Conservation (phyloP, 495 filamentous ascomycete species). For the Aspergillus heteromorphus region DNA sequence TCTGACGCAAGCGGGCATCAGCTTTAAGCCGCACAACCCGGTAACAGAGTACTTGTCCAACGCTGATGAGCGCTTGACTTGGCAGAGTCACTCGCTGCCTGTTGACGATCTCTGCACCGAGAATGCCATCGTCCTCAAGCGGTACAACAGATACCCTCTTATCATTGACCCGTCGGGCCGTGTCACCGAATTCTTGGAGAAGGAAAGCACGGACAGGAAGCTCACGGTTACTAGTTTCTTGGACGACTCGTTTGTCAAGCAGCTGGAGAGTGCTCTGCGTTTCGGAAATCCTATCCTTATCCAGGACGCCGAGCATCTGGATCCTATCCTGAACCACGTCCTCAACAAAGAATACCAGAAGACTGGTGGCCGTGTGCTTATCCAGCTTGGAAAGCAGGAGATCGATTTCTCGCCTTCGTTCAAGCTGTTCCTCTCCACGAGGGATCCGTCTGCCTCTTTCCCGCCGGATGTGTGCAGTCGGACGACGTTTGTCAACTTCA, state of each 20-base stretch:
- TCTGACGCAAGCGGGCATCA: slow-evolving; percentile 80
- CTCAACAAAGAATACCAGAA: slow-evolving; percentile 99
- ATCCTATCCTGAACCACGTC: slow-evolving; percentile 96
- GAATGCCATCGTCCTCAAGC: slow-evolving; percentile 93
- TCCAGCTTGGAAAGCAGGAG: slow-evolving; percentile 96
- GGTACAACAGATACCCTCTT: slow-evolving; percentile 96
- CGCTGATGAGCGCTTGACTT: slow-evolving; percentile 87
- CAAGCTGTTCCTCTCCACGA: slow-evolving; percentile 89
- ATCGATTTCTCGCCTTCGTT: slow-evolving; percentile 99
- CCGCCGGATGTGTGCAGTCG: slow-evolving; percentile 97
- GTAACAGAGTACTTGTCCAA: slow-evolving; percentile 96
- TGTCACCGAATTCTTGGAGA: slow-evolving; percentile 89
- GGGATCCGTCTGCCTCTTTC: slow-evolving; percentile 94
- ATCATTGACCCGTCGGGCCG: slow-evolving; percentile 97
- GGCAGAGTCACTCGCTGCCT: slow-evolving; percentile 91
- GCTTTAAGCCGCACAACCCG: slow-evolving; percentile 88
- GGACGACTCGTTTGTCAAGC: slow-evolving; percentile 96
- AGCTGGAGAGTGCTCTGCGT: slow-evolving; percentile 89
- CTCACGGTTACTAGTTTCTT: slow-evolving; percentile 97
- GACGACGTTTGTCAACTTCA: slow-evolving; percentile 99
- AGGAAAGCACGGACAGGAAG: slow-evolving; percentile 85
- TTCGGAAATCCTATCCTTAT: slow-evolving; percentile 99
- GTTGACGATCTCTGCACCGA: slow-evolving; percentile 99
- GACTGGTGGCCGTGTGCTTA: slow-evolving; percentile 97
- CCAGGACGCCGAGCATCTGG: slow-evolving; percentile 94